These are phyloP conservation scores for Nitzschia sp. DNA, from an alignment of 108 stramenopile species.

Conservation along the genomic window DNA sequence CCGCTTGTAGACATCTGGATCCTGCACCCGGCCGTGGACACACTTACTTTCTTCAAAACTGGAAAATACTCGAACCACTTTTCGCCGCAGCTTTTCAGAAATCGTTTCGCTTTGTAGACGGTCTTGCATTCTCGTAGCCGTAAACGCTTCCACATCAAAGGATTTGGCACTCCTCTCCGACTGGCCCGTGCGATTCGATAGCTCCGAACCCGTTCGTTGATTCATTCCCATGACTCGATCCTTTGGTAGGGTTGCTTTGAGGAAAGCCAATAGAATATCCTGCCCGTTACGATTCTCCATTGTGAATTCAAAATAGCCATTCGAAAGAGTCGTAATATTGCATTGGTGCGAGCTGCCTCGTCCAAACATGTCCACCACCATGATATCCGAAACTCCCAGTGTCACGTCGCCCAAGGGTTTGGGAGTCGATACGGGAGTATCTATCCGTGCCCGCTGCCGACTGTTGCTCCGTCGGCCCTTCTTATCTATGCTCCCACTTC, in stretches of 20 bases:
- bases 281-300: slow-evolving; percentile 35
- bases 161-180: slow-evolving; percentile 7
- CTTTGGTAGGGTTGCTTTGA: slow-evolving; percentile 22
- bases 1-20: too few species aligned
- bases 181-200: slow-evolving; percentile 5
- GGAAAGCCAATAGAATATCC: slow-evolving; percentile 33
- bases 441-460: slow-evolving; percentile 1
- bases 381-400: slow-evolving; percentile 18
- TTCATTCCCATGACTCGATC: slow-evolving; percentile 11
- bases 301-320: slow-evolving; percentile 28
- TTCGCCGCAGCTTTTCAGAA: slow-evolving; percentile 29
- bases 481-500: background rate
- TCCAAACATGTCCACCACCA: slow-evolving; percentile 13
- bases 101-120: slow-evolving; percentile 33
- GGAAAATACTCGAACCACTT: slow-evolving; percentile 27
- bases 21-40: background rate
- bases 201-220: slow-evolving; percentile 13
- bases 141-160: slow-evolving; percentile 39
- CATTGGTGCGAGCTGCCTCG: background rate
- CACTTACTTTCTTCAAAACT: slow-evolving; percentile 39
- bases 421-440: background rate
- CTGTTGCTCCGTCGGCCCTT: background rate
- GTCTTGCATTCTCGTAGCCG: slow-evolving; percentile 29
- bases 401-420: background rate
- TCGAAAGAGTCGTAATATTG: slow-evolving; percentile 19